These are phyloP conservation scores for Didymella sp. DNA, from an alignment of 2,329 filamentous ascomycete genomes.

Conservation along the genomic window DNA sequence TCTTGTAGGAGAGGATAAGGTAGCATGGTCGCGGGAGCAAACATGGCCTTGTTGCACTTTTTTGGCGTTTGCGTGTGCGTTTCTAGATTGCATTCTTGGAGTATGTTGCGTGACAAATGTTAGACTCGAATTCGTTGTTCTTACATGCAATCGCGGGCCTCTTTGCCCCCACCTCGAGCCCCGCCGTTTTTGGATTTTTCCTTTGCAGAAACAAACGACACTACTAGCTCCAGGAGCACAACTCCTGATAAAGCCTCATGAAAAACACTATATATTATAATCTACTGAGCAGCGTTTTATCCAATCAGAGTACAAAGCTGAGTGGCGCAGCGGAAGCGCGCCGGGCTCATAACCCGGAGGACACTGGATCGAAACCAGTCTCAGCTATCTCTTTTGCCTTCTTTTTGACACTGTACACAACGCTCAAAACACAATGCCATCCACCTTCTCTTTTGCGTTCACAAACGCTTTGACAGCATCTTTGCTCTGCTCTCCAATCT, in stretches of 20 bases:
- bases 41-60: neutral
- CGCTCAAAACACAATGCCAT: neutral
- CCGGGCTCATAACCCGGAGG: slow-evolving; percentile 45
- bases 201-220: too few species aligned
- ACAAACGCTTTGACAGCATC: neutral
- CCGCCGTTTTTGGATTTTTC: neutral
- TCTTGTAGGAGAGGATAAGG: neutral
- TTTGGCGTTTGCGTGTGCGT: neutral
- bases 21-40: neutral
- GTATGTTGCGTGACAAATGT: neutral
- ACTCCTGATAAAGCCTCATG: too few species aligned
- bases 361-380: slow-evolving; percentile 42
- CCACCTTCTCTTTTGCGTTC: neutral
- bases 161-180: neutral
- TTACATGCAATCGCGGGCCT: neutral
- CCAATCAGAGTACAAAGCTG: slow-evolving; percentile 30
- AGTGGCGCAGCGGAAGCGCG: slow-evolving; percentile 44
- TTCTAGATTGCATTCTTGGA: neutral
- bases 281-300: neutral
- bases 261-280: neutral
- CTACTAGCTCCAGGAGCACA: too few species aligned
- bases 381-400: slow-evolving; percentile 28
- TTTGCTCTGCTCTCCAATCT: neutral
- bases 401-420: slow-evolving; percentile 8
- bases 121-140: neutral